A percentile compares a stretch with the other conserved stretches of the same genome.
phyloP scores from a whole-genome alignment of 2,329 filamentous ascomycete genomes.

The Colletotrichum lindemuthianum region DNA sequence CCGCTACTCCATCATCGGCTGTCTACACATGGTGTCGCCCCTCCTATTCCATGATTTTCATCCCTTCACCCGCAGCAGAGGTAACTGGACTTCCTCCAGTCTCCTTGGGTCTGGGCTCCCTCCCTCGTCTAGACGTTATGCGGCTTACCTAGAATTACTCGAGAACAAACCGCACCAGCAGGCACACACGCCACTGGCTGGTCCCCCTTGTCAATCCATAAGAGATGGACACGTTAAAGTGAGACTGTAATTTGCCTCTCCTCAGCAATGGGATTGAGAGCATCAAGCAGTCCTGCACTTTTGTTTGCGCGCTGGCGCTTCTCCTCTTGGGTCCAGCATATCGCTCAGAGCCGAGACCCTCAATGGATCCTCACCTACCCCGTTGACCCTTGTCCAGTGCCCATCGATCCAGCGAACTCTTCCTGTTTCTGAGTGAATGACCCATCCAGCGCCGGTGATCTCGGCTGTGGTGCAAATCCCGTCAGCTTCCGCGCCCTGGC shows the following conservation, averaged over 20 bases:
- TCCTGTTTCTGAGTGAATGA: background rate
- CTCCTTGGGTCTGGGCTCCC: background rate
- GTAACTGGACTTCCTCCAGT: background rate
- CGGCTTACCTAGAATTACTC: background rate
- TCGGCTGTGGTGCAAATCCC: constrained; percentile 30
- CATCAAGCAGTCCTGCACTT: constrained; percentile 8
- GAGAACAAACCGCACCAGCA: background rate
- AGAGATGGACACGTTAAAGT: background rate
- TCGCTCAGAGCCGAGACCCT: constrained; percentile 15
- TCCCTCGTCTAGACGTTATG: too few species aligned
- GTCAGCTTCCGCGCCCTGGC: constrained; percentile 11
- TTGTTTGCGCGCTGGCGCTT: background rate
- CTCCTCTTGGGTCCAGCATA: background rate
- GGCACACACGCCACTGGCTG: constrained; percentile 2
- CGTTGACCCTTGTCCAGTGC: constrained; percentile 9
- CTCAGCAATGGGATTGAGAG: background rate
- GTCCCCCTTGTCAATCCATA: background rate
- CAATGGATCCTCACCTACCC: constrained; percentile 3
- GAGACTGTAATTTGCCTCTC: constrained; percentile 17
- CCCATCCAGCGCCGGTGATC: constrained; percentile 1
- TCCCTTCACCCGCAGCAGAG: too few species aligned
- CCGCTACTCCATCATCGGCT: background rate
- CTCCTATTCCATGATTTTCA: too few species aligned
- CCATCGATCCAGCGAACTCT: constrained; percentile 1
- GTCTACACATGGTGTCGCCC: background rate